Evolutionary conservation across 1,139 yeast genomes (phyloP).

Genomic region (Candida smagusa): DNA sequence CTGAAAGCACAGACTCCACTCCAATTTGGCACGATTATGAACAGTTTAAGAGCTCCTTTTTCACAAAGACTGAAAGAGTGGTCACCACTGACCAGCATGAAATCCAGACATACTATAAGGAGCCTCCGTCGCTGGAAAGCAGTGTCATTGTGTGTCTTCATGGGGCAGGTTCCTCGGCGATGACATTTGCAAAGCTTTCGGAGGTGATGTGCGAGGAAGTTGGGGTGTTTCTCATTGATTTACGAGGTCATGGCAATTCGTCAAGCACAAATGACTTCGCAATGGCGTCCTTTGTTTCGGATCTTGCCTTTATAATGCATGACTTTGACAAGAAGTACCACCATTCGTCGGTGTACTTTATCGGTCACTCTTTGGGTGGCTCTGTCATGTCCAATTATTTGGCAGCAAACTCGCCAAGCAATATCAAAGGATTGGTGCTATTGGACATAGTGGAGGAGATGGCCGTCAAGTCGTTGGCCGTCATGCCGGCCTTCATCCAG

Average conservation of each 20-base stretch:
- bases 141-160: conserved; percentile 78
- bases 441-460: conserved; percentile 94
- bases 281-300: conserved; percentile 52
- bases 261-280: conserved; percentile 36
- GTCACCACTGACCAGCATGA: conserved; percentile 4
- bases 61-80: conserved; percentile 6
- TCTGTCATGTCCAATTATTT: conserved; percentile 61
- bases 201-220: conserved; percentile 23
- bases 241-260: conserved; percentile 75
- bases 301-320: conserved; percentile 49
- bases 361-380: conserved; percentile 95
- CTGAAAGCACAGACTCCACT: neutral
- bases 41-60: conserved; percentile 6
- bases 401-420: conserved; percentile 12
- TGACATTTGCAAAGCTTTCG: conserved; percentile 65
- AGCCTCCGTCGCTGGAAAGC: conserved; percentile 42
- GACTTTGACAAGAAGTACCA: conserved; percentile 26
- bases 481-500: conserved; percentile 63
- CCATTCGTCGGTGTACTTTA: conserved; percentile 36
- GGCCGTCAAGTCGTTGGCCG: conserved; percentile 64
- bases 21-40: conserved; percentile 5
- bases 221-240: conserved; percentile 71
- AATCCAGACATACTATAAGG: conserved; percentile 57
- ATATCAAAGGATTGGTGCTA: conserved; percentile 64
- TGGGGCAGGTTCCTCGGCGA: conserved; percentile 91